phyloP scores from a whole-genome alignment of 106 monocot species.

The Cymbidium sinense region DNA sequence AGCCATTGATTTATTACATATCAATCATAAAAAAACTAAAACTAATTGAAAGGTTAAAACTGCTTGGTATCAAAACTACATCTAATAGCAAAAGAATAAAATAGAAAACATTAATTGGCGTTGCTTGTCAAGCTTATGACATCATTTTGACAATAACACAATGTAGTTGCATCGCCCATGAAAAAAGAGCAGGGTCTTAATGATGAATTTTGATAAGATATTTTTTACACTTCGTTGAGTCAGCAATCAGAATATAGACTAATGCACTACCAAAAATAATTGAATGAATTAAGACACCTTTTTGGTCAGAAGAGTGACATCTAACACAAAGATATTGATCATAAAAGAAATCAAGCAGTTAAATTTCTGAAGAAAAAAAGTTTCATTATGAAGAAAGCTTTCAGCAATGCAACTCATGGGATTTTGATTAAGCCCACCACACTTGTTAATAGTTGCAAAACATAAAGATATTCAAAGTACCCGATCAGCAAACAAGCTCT shows the following conservation, averaged over 20 bases:
- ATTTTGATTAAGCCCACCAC: neutral
- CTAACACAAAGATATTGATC: neutral
- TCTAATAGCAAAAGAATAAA: neutral
- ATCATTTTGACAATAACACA: neutral
- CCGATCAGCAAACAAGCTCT: conserved; percentile 67
- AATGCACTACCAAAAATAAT: neutral
- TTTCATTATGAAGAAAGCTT: neutral
- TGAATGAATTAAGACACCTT: neutral
- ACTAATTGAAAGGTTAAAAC: neutral
- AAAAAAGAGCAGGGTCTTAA: neutral
- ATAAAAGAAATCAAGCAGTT: neutral
- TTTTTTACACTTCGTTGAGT: neutral
- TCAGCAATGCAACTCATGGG: neutral
- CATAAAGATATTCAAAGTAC: conserved; percentile 13
- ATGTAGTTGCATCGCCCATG: neutral
- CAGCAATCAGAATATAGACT: neutral
- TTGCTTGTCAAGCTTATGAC: neutral
- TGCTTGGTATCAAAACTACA: neutral
- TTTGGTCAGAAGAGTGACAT: neutral
- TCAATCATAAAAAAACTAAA: neutral
- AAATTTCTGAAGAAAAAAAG: neutral
- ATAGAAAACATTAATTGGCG: neutral
- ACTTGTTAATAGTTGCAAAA: neutral
- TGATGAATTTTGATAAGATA: neutral
- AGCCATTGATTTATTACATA: neutral